Base-by-base conservation (phyloP, 352 stramenopile species). In the Globisporangium abappressorium region DNA sequence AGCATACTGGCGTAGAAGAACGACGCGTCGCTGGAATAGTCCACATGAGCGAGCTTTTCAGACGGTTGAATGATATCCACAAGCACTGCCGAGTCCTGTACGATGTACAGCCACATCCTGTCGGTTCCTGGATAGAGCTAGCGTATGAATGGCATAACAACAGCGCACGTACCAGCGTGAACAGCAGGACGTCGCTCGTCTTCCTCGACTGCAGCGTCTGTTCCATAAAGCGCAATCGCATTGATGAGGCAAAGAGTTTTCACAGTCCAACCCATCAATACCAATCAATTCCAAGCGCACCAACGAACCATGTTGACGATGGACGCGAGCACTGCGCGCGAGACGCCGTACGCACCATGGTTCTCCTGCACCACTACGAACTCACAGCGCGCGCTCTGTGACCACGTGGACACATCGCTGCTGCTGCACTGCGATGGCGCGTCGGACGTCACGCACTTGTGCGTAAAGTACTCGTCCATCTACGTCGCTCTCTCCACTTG, bases 361-460 rank as follows among this genome's bases (percentile, higher is more conserved):
- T 79, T 80, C 76, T 93, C 85, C 74, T 91, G 78, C 62, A 93
- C 74, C 28, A 93, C 65, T 41, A 89, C 74, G 33, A 82, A 73
- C 62, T 91, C 83, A 11, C 78, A 82, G 55, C 81, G 80, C 5
- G 73, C 58, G 2, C 36, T 60, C 0, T 56, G 70, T 33, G 70
- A 65, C 74, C 78, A 87, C 33, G 70, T 69, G 28, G 72, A 70
- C 15, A 73, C 33, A 26, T 18, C 57, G 64, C 43, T 60, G 64
- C 43, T 22, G 58, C 69, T 14, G 58, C 56, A 30, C 9, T 9
- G 34, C 54, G 26, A 62, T 26, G 12, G 11, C 62, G 68, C 66
- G 68, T 85, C 78, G 46, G 80, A 71, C 46, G 81, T 92, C 38
- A 92, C 84, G 70, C 84, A 92, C 66, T 81, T 87, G 38, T 89